These are phyloP conservation scores for Capniomyces stellatus DNA, from an alignment of 371 early-diverging fungal genomes.

Conservation along the genomic window DNA sequence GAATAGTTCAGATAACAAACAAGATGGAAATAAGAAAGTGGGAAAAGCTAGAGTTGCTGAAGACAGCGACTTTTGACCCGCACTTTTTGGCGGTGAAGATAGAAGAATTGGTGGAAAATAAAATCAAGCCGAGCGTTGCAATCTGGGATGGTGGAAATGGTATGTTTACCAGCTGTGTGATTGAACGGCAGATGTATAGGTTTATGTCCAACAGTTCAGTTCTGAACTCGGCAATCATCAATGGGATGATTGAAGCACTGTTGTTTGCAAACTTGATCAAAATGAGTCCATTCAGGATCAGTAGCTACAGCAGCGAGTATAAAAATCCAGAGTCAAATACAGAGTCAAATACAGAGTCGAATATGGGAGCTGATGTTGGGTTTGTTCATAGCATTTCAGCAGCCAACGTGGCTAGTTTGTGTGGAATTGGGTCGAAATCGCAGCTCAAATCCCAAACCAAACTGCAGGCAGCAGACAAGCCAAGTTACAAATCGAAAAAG, in stretches of 20 bases:
- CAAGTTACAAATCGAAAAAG: neutral
- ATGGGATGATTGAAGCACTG: constrained; percentile 22
- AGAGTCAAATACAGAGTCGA: neutral
- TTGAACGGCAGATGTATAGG: constrained; percentile 25
- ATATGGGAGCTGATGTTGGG: neutral
- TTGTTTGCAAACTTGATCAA: constrained; percentile 18
- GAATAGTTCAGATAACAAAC: constrained; percentile 27
- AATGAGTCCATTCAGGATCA: neutral
- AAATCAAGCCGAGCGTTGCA: constrained; percentile 10
- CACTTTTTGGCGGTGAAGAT: constrained; percentile 15
- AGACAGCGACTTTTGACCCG: constrained; percentile 20
- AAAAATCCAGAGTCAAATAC: neutral
- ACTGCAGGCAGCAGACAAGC: neutral
- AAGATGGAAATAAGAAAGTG: constrained; percentile 12
- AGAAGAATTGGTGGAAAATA: constrained; percentile 9
- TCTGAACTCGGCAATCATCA: constrained; percentile 23
- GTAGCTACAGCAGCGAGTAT: neutral
- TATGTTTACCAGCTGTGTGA: constrained; percentile 10
- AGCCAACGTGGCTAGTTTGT: neutral
- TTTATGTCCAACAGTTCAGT: constrained; percentile 21
- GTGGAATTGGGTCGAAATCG: neutral
- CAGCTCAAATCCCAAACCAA: neutral
- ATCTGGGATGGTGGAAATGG: no score
- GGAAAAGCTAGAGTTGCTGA: constrained; percentile 14
- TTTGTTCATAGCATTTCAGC: neutral